Conservation (phyloP, 1,284 basidiomycete genomes). For the Heterobasidion irregulare region DNA sequence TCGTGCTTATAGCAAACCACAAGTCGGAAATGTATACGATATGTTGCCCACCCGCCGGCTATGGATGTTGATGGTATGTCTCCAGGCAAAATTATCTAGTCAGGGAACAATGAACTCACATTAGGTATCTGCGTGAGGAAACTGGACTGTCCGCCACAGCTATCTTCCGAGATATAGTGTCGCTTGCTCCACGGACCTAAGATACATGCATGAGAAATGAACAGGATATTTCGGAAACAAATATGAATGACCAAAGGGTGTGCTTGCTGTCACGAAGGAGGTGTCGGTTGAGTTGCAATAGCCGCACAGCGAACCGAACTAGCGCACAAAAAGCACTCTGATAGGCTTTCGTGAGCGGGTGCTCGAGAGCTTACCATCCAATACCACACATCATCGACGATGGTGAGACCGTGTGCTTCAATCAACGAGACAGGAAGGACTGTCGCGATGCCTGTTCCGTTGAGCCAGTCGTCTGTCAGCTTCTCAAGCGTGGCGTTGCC, state of each 20-base stretch:
- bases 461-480: background rate
- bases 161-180: background rate
- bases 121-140: background rate
- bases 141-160: background rate
- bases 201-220: background rate
- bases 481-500: background rate
- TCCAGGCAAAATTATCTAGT: background rate
- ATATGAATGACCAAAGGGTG: background rate
- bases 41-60: background rate
- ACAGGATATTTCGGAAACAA: background rate
- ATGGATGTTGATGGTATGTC: background rate
- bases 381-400: background rate
- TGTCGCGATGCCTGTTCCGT: background rate
- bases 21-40: background rate
- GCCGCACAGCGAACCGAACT: background rate
- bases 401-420: background rate
- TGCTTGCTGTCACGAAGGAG: background rate
- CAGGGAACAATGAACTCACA: background rate
- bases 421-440: background rate
- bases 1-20: background rate
- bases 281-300: background rate
- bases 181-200: background rate
- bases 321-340: too few species aligned
- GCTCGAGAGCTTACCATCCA: background rate
- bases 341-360: too few species aligned